phyloP scores from a whole-genome alignment of 441 rosid species.

The Cnidoscolus chayamansa region DNA sequence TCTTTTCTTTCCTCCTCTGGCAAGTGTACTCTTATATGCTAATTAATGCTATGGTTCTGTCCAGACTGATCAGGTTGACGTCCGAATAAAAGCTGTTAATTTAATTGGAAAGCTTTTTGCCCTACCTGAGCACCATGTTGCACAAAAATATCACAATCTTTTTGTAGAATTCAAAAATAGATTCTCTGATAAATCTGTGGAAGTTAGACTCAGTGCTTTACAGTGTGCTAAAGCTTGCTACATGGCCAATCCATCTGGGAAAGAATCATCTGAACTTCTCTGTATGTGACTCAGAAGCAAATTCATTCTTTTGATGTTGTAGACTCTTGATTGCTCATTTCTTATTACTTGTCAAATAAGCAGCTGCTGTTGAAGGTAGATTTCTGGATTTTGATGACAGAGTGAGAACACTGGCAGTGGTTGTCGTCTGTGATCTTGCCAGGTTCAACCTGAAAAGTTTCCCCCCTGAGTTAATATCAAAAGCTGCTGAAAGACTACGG shows the following conservation, averaged over 20 bases:
- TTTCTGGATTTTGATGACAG: conserved; percentile 82
- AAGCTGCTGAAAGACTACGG: conserved; percentile 77
- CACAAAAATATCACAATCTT: conserved; percentile 56
- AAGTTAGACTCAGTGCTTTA: conserved; percentile 78
- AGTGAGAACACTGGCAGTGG: conserved; percentile 78
- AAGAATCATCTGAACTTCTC: conserved; percentile 60
- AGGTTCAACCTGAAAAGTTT: conserved; percentile 48
- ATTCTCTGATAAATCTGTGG: conserved; percentile 85
- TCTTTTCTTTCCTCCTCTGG: conserved; percentile 1
- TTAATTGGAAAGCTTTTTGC: conserved; percentile 77
- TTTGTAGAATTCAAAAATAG: conserved; percentile 81
- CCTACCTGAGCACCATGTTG: conserved; percentile 48
- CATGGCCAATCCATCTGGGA: conserved; percentile 56
- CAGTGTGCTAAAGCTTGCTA: conserved; percentile 69
- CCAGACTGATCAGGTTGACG: conserved; percentile 93
- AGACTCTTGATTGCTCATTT: conserved; percentile 24
- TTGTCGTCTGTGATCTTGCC: conserved; percentile 76
- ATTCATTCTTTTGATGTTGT: conserved; percentile 19
- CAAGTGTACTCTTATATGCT: conserved; percentile 10
- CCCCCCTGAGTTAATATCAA: conserved; percentile 55
- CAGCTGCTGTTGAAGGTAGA: conserved; percentile 80
- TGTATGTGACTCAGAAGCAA: conserved; percentile 40
- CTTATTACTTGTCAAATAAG: conserved; percentile 22
- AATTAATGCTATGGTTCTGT: conserved; percentile 24
- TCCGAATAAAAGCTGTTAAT: conserved; percentile 84